These are phyloP conservation scores for Fusarium mundagurra DNA, from an alignment of 2,329 filamentous ascomycete genomes.

Conservation along the genomic window DNA sequence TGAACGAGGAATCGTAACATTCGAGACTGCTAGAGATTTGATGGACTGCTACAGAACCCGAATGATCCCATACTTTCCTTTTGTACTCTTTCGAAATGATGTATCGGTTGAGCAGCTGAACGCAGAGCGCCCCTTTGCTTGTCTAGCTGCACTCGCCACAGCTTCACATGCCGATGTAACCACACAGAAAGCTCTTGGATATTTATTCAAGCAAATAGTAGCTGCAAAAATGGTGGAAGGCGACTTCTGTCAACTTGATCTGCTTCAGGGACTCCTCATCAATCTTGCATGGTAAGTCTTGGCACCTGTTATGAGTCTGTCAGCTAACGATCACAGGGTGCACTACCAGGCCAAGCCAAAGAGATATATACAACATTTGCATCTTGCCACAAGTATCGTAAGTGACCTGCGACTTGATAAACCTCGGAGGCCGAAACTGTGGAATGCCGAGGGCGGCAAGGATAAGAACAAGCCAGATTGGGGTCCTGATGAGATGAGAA, in stretches of 20 bases:
- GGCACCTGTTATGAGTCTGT: rapidly evolving
- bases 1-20: slow-evolving; percentile 20
- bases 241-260: slow-evolving; percentile 39
- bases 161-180: slow-evolving; percentile 27
- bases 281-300: slow-evolving; percentile 44
- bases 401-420: slow-evolving; percentile 45
- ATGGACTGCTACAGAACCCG: slow-evolving; percentile 29
- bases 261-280: slow-evolving; percentile 46
- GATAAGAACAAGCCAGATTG: slow-evolving; percentile 37
- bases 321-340: slow-evolving; percentile 39
- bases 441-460: slow-evolving; percentile 38
- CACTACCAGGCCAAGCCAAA: slow-evolving; percentile 45
- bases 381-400: slow-evolving; percentile 45
- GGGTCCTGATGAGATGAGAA: slow-evolving; percentile 43
- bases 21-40: slow-evolving; percentile 21
- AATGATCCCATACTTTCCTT: slow-evolving; percentile 44
- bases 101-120: slow-evolving; percentile 26
- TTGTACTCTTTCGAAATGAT: slow-evolving; percentile 39
- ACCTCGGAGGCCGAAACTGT: slow-evolving; percentile 38
- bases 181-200: slow-evolving; percentile 33
- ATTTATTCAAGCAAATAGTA: slow-evolving; percentile 41
- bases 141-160: slow-evolving; percentile 41
- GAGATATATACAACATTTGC: slow-evolving; percentile 43
- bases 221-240: slow-evolving; percentile 28
- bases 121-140: slow-evolving; percentile 35